Conservation (phyloP, 176 grass and related monocot genomes). For the Neostapfia colusana region DNA sequence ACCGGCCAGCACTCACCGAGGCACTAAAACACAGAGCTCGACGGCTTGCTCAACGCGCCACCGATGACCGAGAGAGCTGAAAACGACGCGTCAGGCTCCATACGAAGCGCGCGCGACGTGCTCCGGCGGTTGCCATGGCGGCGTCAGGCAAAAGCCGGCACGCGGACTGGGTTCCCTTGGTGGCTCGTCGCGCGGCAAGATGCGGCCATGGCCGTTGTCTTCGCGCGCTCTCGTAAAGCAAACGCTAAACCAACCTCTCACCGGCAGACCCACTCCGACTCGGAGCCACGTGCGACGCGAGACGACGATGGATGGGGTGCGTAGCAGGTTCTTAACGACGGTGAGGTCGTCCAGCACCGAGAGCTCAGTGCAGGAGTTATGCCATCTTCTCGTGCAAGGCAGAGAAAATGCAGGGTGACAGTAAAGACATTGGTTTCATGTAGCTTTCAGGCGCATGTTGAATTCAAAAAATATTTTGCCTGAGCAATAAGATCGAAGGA, state of each 20-base stretch:
- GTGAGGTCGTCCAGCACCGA: conserved; percentile 24
- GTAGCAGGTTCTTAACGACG: conserved; percentile 7
- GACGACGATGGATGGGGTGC: background rate
- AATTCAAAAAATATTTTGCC: conserved; percentile 29
- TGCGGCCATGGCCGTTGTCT: conserved; percentile 38
- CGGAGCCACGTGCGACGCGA: conserved; percentile 7
- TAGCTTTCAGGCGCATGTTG: conserved; percentile 43
- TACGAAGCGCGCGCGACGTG: background rate
- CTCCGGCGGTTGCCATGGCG: conserved; percentile 24
- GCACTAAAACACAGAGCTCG: background rate
- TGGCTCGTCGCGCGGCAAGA: background rate
- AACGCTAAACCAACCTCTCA: conserved; percentile 62
- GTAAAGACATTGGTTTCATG: conserved; percentile 25
- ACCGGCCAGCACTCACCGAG: conserved; percentile 7
- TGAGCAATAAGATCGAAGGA: background rate
- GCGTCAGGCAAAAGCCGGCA: conserved; percentile 6
- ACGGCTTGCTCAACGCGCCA: background rate
- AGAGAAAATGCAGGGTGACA: background rate
- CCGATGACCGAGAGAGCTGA: background rate
- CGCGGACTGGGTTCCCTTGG: background rate
- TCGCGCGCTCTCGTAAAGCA: conserved; percentile 60
- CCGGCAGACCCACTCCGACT: conserved; percentile 28
- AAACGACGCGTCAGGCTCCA: background rate
- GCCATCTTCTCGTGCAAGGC: conserved; percentile 18
- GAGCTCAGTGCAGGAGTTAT: background rate